These are phyloP conservation scores for Noccaea bulbosa DNA, from an alignment of 345 rosid genomes.

Conservation along the genomic window DNA sequence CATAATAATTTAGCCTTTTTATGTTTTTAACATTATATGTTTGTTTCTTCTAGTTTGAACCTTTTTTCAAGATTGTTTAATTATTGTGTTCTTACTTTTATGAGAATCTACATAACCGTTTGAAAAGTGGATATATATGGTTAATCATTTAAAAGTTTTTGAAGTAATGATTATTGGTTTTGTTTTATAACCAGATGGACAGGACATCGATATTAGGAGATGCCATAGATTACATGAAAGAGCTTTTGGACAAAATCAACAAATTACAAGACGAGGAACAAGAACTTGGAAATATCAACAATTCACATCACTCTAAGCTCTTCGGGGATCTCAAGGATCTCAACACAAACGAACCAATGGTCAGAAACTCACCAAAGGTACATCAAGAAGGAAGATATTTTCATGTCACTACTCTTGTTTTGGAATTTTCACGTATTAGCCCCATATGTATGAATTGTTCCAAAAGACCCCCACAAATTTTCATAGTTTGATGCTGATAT, in stretches of 20 bases:
- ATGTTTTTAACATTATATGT: conserved; percentile 30
- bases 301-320: conserved; percentile 38
- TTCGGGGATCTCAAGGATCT: conserved; percentile 51
- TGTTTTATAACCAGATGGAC: conserved; percentile 57
- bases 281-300: conserved; percentile 42
- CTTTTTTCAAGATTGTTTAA: conserved; percentile 28
- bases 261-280: conserved; percentile 61
- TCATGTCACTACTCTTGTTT: conserved; percentile 3
- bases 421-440: conserved; percentile 3
- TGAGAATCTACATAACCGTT: conserved; percentile 38
- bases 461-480: background rate
- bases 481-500: conserved; percentile 7
- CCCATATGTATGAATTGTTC: conserved; percentile 8
- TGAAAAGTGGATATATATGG: conserved; percentile 34
- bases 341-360: conserved; percentile 57
- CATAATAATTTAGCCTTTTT: conserved; percentile 22
- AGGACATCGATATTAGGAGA: conserved; percentile 74
- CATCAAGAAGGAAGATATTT: conserved; percentile 24
- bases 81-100: conserved; percentile 35
- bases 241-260: conserved; percentile 64
- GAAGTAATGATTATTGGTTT: conserved; percentile 11
- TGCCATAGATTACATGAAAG: conserved; percentile 76
- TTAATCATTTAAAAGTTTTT: conserved; percentile 6
- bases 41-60: conserved; percentile 40
- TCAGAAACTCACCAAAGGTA: conserved; percentile 94